Percentiles rank a stretch among this genome's conserved stretches.
phyloP scores from a whole-genome alignment of 352 stramenopile genomes.

The Phytophthora pluvialis region DNA sequence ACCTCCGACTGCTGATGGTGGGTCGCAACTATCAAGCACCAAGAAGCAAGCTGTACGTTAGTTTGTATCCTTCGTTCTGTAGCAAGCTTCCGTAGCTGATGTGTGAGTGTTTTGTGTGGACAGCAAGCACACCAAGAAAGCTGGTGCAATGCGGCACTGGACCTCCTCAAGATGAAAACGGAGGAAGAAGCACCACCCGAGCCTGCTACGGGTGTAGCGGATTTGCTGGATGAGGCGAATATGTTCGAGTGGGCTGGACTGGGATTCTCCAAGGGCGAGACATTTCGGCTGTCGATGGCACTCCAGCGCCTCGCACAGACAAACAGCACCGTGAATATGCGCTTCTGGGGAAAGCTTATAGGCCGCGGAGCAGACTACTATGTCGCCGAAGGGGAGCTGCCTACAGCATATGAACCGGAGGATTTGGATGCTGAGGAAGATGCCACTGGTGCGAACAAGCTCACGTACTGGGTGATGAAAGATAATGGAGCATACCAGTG shows the following conservation, averaged over 20 bases:
- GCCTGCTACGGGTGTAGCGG: constrained; percentile 50
- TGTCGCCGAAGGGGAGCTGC: constrained; percentile 81
- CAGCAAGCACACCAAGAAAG: constrained; percentile 68
- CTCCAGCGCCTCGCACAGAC: constrained; percentile 65
- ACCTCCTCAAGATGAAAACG: constrained; percentile 57
- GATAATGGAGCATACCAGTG: constrained; percentile 83
- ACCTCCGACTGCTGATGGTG: constrained; percentile 34
- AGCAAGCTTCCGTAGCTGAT: neutral
- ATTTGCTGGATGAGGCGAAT: constrained; percentile 82
- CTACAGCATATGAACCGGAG: constrained; percentile 55
- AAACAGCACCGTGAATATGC: constrained; percentile 68
- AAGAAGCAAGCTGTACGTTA: constrained; percentile 65
- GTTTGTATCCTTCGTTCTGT: neutral
- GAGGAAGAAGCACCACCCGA: constrained; percentile 57
- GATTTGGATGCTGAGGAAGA: constrained; percentile 78
- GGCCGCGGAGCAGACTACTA: constrained; percentile 82
- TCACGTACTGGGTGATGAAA: constrained; percentile 91
- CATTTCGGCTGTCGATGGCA: constrained; percentile 73
- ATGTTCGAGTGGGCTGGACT: constrained; percentile 86
- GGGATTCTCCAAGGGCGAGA: constrained; percentile 76
- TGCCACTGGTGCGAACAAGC: constrained; percentile 80
- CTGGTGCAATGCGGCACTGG: constrained; percentile 69
- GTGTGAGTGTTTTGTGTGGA: neutral
- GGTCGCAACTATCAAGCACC: constrained; percentile 34
- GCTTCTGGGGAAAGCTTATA: constrained; percentile 91